Percentiles rank a stretch among this genome's conserved stretches.
These are phyloP conservation scores for Metschnikowia lochheadii DNA, from an alignment of 805 yeast species.

Conservation along the genomic window DNA sequence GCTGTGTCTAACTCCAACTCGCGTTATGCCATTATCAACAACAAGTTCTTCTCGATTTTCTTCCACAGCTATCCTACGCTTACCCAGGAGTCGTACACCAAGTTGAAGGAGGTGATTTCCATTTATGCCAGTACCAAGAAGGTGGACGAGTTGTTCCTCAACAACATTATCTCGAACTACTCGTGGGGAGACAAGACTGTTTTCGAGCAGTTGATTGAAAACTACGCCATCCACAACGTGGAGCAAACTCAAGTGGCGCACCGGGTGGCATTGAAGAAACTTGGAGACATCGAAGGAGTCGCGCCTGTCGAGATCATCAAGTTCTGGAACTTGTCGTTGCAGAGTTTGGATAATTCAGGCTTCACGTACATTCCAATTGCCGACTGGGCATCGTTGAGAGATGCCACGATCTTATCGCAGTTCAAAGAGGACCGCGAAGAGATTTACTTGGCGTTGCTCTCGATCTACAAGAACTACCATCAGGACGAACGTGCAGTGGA, in stretches of 20 bases:
- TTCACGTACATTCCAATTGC: slow-evolving; percentile 70
- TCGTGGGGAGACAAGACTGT: slow-evolving; percentile 66
- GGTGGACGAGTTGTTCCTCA: slow-evolving; percentile 78
- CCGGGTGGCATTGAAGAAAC: slow-evolving; percentile 68
- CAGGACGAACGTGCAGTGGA: slow-evolving; percentile 33
- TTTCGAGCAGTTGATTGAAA: slow-evolving; percentile 57
- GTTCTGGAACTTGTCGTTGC: slow-evolving; percentile 52
- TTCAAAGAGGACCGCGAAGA: slow-evolving; percentile 37
- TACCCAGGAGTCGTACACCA: slow-evolving; percentile 51
- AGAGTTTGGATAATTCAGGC: slow-evolving; percentile 47
- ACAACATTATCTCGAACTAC: slow-evolving; percentile 65
- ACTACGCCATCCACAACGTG: slow-evolving; percentile 55
- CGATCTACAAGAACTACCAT: slow-evolving; percentile 33
- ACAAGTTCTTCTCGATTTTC: slow-evolving; percentile 63
- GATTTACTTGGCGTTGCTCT: slow-evolving; percentile 15
- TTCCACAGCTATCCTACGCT: slow-evolving; percentile 53
- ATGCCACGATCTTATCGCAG: slow-evolving; percentile 58
- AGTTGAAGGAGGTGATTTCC: slow-evolving; percentile 53
- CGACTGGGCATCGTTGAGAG: slow-evolving; percentile 81
- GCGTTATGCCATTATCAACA: slow-evolving; percentile 67
- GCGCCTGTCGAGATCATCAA: slow-evolving; percentile 47
- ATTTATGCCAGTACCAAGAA: slow-evolving; percentile 53
- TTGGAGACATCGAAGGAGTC: slow-evolving; percentile 58
- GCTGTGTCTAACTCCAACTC: slow-evolving; percentile 48
- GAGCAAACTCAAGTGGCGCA: slow-evolving; percentile 64